Base-by-base conservation (phyloP, 805 yeast species). In the Tetrapisispora iriomotensis region DNA sequence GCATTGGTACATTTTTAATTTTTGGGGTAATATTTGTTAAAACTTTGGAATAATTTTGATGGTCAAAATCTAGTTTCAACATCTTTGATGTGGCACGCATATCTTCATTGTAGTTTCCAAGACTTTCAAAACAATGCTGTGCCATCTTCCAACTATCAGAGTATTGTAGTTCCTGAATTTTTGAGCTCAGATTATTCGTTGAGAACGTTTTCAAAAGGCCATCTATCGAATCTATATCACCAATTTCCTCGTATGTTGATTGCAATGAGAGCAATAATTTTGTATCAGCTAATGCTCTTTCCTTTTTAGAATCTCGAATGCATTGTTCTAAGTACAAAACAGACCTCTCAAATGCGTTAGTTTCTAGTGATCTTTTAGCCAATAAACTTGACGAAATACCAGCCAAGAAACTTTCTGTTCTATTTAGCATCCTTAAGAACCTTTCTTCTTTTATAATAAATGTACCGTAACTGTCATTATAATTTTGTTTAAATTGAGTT, bases 61-160 rank as follows among this genome's bases (percentile, higher is more conserved):
- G 85, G 30, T 82, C 81, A 43, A 76, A 77, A 45, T 87, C 65
- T 1, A 94, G 83, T 41, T 75, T 75, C 38, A 90, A 54, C 45
- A 82, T 63, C 29, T 80, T 77, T 0, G 81, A 69, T n/a, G 70
- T 66, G 3, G 54, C 48, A 20, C 51, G 54, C 3, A 61, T 49
- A 55, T 71, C 38, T 33, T 62, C 53, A 17, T 59, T 43, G 29
- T 53, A 48, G 12, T 65, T 67, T 2, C 83, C 75, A 33, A 82
- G 60, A 0, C 80, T 83, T 34, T 78, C 79, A 48, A 85, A 79
- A 27, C 95, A 85, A 44, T 84, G 87, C 45, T 85, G 82, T 0
- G 96, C 94, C 50, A 85, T 71, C 29, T 77, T 70, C 95, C 96
- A 87, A 50, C 81, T 81, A 29, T 83, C 86, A 36, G 84, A 79